Base-by-base conservation (phyloP, 176 grass and related monocot genomes). In the Musa schizocarpa region DNA sequence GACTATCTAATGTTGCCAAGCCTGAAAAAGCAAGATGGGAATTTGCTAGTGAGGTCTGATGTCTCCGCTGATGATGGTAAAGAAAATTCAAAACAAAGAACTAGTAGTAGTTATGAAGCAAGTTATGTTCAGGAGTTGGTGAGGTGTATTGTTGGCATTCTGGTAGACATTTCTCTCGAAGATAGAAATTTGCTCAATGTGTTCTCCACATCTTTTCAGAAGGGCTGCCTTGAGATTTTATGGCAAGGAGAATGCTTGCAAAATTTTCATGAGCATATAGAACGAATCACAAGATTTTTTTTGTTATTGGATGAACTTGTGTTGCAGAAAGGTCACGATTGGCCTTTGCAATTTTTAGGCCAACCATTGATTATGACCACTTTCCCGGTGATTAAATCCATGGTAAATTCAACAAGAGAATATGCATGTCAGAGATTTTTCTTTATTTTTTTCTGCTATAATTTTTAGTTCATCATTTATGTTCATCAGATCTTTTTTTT, bases 271-370 rank as follows among this genome's bases (percentile, higher is more conserved):
- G 72, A 88, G 77, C 81, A 85, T 27, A 17, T 87, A 12, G 80
- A 91, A 66, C 90, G 92, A 80, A 81, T 97, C 78, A 80, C 83
- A 51, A 81, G 76, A 14, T 93, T 97, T 77, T 97, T 92, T 82
- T 14, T 77, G 83, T 85, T 83, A 63, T 74, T 97, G 58, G 86
- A 93, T 90, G 56, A 76, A 77, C 82, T 87, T 68, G 80, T 86
- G 55, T 81, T 91, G 17, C 71, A 54, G 53, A 85, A 91, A 68
- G 85, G 90, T 81, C 76, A 90, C 78, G 72, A 82, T 78, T 97
- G 94, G 94, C 88, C 94, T 1, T 72, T 97, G 77, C 84, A 91
- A 77, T 83, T 24, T 72, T 86, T 97, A 65, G 90, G 83, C 29
- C 92, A 82, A 83, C 94, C 90, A 24, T 80, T 97, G 62, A 63